Evolutionary conservation across 1,284 basidiomycete species (phyloP).

Genomic region (Sporisorium exsertum): DNA sequence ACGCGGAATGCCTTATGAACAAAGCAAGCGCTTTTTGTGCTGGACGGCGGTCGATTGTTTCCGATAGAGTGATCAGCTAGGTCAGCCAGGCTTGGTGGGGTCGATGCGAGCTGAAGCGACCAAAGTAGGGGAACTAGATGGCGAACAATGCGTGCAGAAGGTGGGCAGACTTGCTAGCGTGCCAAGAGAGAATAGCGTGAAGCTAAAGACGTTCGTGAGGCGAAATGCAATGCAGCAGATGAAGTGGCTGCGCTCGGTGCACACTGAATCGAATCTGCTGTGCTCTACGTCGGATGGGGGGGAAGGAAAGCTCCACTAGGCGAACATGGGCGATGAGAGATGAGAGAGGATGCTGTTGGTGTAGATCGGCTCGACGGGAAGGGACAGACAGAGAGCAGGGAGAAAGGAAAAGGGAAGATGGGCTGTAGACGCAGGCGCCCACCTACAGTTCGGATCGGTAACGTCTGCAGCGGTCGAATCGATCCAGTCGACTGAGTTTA

Average conservation of each 20-base stretch:
- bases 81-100: not conserved
- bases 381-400: not conserved
- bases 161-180: not conserved
- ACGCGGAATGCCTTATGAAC: not conserved
- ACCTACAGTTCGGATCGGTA: too few species aligned
- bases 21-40: not conserved
- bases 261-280: conserved; percentile 3
- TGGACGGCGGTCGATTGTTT: conserved; percentile 7
- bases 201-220: conserved; percentile 6
- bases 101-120: not conserved
- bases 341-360: not conserved
- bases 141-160: not conserved
- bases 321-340: not conserved
- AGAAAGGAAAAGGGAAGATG: not conserved
- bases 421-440: too few species aligned
- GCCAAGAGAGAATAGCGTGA: not conserved
- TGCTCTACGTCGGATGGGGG: not conserved
- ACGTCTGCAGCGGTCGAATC: too few species aligned
- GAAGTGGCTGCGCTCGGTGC: conserved; percentile 10
- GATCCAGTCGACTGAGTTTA: too few species aligned
- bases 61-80: not conserved
- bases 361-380: not conserved
- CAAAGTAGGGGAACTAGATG: not conserved
- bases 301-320: not conserved
- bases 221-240: conserved; percentile 16